Conservation (phyloP, 1,139 yeast species). For the Pichia sp. region DNA sequence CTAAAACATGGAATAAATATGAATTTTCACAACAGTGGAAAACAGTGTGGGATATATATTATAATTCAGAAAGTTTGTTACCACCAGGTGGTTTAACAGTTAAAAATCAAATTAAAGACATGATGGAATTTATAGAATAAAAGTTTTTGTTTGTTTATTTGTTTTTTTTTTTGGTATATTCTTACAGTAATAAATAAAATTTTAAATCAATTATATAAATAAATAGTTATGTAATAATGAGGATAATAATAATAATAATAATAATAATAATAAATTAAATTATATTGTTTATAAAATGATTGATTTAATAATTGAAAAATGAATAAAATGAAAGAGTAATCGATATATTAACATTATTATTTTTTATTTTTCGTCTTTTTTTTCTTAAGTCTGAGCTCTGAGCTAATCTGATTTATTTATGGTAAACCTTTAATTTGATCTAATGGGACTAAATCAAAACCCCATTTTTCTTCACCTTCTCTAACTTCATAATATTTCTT, state of each 20-base stretch:
- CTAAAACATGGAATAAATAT: slow-evolving; percentile 4
- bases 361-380: too few species aligned
- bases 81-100: slow-evolving; percentile 7
- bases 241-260: too few species aligned
- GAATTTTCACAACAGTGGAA: slow-evolving; percentile 7
- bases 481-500: slow-evolving; percentile 64
- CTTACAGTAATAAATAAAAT: too few species aligned
- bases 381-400: too few species aligned
- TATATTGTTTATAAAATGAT: background rate
- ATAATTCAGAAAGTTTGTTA: background rate
- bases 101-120: slow-evolving; percentile 1
- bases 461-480: slow-evolving; percentile 35
- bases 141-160: background rate
- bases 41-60: slow-evolving; percentile 8
- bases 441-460: slow-evolving; percentile 27
- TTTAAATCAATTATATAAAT: too few species aligned
- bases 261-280: too few species aligned
- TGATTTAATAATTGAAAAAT: background rate
- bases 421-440: slow-evolving; percentile 27
- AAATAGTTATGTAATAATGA: too few species aligned
- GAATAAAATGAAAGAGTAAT: slow-evolving; percentile 1
- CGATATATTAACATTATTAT: too few species aligned
- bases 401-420: background rate
- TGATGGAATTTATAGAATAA: background rate
- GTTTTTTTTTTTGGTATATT: background rate